phyloP scores from a whole-genome alignment of 148 eudicot genomes.

The Cornus florida region DNA sequence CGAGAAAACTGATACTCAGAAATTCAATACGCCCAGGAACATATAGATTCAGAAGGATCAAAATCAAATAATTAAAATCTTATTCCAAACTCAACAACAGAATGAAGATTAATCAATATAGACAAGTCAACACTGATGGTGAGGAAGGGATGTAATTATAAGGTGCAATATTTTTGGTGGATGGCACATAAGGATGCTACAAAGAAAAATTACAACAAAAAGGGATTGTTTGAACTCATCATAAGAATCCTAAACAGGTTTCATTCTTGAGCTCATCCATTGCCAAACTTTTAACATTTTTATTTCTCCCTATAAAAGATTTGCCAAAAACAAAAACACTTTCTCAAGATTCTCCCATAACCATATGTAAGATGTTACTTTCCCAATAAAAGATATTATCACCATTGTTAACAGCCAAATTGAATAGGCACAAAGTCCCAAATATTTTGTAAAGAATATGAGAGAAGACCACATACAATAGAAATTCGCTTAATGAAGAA shows the following conservation, averaged over 20 bases:
- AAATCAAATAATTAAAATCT: conserved; percentile 1
- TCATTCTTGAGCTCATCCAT: not conserved
- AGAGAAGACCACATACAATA: not conserved
- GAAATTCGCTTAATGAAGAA: not conserved
- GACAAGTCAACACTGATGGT: not conserved
- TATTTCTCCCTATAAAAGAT: not conserved
- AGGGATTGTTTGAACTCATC: not conserved
- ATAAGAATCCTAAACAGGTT: not conserved
- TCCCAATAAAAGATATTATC: not conserved
- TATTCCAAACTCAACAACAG: not conserved
- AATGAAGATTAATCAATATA: not conserved
- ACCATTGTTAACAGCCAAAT: not conserved
- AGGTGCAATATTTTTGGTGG: not conserved
- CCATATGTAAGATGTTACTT: not conserved
- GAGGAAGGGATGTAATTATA: not conserved
- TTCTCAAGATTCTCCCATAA: not conserved
- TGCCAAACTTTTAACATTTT: not conserved
- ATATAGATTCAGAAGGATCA: not conserved
- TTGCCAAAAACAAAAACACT: not conserved
- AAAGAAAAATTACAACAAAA: not conserved
- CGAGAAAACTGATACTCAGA: not conserved
- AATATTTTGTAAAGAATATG: not conserved
- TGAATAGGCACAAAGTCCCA: not conserved
- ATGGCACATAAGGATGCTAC: not conserved
- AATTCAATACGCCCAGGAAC: conserved; percentile 1